Conservation (phyloP, 208 protist genomes). For the Acanthamoeba triangularis region DNA sequence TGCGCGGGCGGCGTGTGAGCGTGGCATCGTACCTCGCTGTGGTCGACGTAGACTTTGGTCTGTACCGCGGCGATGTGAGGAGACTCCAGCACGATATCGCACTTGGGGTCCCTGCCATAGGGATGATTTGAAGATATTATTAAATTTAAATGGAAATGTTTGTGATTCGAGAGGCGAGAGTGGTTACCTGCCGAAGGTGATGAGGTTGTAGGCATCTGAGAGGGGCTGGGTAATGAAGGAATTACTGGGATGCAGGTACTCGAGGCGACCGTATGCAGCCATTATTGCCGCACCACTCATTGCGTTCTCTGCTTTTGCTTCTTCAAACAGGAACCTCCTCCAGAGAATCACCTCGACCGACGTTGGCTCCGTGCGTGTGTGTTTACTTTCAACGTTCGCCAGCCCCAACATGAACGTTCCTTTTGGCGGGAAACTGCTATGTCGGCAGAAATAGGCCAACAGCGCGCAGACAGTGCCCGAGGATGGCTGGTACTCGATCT, state of each 20-base stretch:
- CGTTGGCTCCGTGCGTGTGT: not conserved
- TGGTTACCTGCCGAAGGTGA: not conserved
- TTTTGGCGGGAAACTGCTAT: not conserved
- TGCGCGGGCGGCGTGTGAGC: not conserved
- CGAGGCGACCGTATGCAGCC: not conserved
- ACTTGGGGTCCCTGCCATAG: not conserved
- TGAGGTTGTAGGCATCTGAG: not conserved
- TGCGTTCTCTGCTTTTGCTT: not conserved
- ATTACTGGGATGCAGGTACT: conserved; percentile 1
- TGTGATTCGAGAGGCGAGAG: not conserved
- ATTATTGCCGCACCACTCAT: not conserved
- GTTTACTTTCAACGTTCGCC: not conserved
- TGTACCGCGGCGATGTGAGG: not conserved
- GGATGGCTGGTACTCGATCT: too few relatives aligned
- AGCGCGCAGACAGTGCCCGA: too few relatives aligned
- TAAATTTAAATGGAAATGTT: not conserved
- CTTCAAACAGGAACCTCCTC: too few relatives aligned
- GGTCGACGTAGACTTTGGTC: not conserved
- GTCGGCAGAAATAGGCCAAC: too few relatives aligned
- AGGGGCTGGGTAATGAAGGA: not conserved
- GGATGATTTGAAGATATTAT: not conserved
- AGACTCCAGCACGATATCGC: not conserved
- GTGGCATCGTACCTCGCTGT: not conserved
- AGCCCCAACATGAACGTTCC: not conserved
- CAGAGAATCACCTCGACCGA: not conserved